These are phyloP conservation scores for Alternaria triticimaculans DNA, from an alignment of 2,329 filamentous ascomycete species.

Conservation along the genomic window DNA sequence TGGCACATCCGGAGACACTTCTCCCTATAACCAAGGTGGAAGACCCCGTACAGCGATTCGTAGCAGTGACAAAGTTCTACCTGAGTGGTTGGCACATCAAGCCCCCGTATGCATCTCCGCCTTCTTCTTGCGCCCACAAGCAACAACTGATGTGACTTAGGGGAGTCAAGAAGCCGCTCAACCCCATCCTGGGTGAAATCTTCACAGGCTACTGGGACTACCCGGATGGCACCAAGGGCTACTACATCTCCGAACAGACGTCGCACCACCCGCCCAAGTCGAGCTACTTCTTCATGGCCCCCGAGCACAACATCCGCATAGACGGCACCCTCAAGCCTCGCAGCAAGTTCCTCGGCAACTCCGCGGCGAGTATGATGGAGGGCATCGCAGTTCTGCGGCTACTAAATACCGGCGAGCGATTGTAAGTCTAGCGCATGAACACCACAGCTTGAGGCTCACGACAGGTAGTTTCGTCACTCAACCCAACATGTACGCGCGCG, in stretches of 20 bases:
- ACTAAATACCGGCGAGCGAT: constrained; percentile 85
- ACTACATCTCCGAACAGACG: constrained; percentile 97
- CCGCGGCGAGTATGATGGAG: constrained; percentile 97
- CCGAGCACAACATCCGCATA: constrained; percentile 90
- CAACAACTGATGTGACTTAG: constrained; percentile 56
- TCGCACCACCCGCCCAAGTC: constrained; percentile 98
- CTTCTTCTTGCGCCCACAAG: constrained; percentile 8
- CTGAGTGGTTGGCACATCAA: constrained; percentile 99
- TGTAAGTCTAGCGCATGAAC: constrained; percentile 60
- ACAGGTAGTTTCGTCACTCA: constrained; percentile 80
- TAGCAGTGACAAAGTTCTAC: constrained; percentile 97
- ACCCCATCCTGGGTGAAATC: constrained; percentile 92
- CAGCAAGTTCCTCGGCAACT: constrained; percentile 95
- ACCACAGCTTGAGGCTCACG: constrained; percentile 14
- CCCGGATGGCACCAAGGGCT: constrained; percentile 80
- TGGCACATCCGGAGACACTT: constrained; percentile 97
- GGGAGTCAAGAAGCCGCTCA: constrained; percentile 97
- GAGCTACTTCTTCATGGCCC: constrained; percentile 98
- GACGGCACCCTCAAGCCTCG: constrained; percentile 94
- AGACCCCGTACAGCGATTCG: constrained; percentile 86
- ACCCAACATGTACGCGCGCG: constrained; percentile 98
- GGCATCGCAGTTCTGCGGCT: constrained; percentile 87
- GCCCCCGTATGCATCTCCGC: constrained; percentile 73
- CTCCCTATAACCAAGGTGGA: constrained; percentile 86
- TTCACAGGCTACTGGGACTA: constrained; percentile 98